Base-by-base conservation (phyloP, 139 green algal genomes). In the Chlorella sp. region DNA sequence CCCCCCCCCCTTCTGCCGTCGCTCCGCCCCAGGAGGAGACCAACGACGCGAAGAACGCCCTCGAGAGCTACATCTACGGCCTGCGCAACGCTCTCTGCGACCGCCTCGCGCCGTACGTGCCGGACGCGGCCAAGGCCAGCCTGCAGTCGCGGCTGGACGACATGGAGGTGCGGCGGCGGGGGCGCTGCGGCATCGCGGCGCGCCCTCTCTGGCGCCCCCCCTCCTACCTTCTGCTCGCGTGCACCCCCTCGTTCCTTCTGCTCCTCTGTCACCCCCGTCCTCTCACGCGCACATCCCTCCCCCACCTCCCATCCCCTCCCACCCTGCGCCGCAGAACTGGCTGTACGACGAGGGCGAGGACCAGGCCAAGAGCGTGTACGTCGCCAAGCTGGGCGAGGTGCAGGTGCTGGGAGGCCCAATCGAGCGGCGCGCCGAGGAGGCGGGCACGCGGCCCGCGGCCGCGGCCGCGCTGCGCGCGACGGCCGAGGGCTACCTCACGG, bases 261-360 rank as follows among this genome's bases (percentile, higher is more conserved):
- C n/a, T n/a, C n/a, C n/a, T n/a, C n/a, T n/a, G n/a, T n/a, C n/a
- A n/a, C n/a, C n/a, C n/a, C 53, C 53, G 14, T 25, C 8, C 53
- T n/a, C 8, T 9, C 35, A 36, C 58, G 36, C 36, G 60, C n/a
- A 7, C 60, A 45, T 60, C 23, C 48, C 29, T 50, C 12, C 15
- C 23, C 36, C 21, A n/a, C 33, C 23, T 25, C 21, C 56, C 23
- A 21, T n/a, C 23, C 33, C 9, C 19, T 33, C 56, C 27, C 56
- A 21, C 27, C 23, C 25, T 27, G 5, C 64, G 9, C 46, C 76
- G 66, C 93, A 99, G 90, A 93, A 99, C 82, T 99, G 96, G 96
- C 87, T 99, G 81, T 99, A 99, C 65, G 96, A 98, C 8, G 96
- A 99, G 62, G 96, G 96, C 14, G 96, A 99, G 88, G 93, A 99